Evolutionary conservation across 2,329 filamentous ascomycete genomes (phyloP).

Genomic region (Coleophoma crateriformis): DNA sequence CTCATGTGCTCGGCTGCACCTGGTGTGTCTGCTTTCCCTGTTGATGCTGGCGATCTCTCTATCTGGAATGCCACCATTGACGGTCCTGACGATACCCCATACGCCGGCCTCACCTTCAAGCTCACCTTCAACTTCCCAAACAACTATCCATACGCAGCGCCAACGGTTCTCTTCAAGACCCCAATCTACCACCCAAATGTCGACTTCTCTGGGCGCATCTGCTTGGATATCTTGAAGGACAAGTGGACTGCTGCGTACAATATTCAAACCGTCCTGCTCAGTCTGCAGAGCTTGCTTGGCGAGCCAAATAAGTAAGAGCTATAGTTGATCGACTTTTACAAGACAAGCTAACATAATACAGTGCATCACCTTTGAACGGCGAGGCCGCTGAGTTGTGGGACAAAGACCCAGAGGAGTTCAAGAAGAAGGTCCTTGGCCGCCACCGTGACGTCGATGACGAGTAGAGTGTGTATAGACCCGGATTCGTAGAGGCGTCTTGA

Average conservation of each 20-base stretch:
- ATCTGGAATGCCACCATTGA: conserved; percentile 92
- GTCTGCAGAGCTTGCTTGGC: conserved; percentile 88
- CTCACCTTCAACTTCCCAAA: conserved; percentile 84
- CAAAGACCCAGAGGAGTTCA: conserved; percentile 79
- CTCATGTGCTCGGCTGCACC: conserved; percentile 94
- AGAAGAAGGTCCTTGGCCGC: conserved; percentile 62
- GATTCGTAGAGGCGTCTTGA: conserved; percentile 5
- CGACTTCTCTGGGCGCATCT: conserved; percentile 95
- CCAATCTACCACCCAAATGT: conserved; percentile 99
- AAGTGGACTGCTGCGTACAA: conserved; percentile 99
- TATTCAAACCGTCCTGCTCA: conserved; percentile 86
- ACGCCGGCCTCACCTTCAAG: conserved; percentile 83
- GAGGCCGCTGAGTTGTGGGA: conserved; percentile 97
- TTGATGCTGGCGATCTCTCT: conserved; percentile 82
- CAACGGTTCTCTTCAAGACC: conserved; percentile 93
- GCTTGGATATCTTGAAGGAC: conserved; percentile 96
- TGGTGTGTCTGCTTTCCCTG: conserved; percentile 91
- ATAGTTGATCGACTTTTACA: background rate
- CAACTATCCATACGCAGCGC: conserved; percentile 90
- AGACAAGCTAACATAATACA: conserved; percentile 32
- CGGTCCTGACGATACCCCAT: conserved; percentile 87
- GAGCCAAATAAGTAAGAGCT: conserved; percentile 94
- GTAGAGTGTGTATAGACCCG: conserved; percentile 25
- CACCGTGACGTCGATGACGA: conserved; percentile 63
- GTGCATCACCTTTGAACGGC: conserved; percentile 88